phyloP scores from a whole-genome alignment of 139 green algal species.

The Closterium sp. region DNA sequence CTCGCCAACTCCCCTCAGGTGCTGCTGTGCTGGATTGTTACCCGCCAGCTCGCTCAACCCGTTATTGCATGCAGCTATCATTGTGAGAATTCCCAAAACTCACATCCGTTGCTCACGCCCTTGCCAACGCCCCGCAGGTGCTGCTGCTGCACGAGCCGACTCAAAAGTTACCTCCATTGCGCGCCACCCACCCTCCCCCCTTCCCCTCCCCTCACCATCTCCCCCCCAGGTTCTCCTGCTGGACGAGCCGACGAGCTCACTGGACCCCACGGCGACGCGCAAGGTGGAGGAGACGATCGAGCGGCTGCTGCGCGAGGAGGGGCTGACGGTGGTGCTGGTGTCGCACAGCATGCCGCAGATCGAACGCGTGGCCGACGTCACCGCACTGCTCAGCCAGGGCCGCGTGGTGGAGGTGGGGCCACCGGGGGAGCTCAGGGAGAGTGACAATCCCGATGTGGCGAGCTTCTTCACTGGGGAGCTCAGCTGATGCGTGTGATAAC shows the following conservation, averaged over 20 bases:
- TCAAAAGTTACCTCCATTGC: not conserved
- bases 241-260: constrained; percentile 44
- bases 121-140: too few species aligned
- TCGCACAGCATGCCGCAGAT: constrained; percentile 46
- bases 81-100: not conserved
- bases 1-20: constrained; percentile 42
- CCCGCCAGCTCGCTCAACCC: not conserved
- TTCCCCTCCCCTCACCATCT: constrained; percentile 35
- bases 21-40: not conserved
- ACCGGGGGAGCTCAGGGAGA: not conserved
- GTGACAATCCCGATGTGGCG: not conserved
- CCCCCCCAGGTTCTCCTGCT: constrained; percentile 30
- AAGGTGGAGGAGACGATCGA: constrained; percentile 41
- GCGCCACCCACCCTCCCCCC: too few species aligned
- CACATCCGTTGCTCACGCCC: not conserved
- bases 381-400: not conserved
- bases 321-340: constrained; percentile 26
- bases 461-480: constrained; percentile 1
- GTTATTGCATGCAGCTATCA: not conserved
- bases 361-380: constrained; percentile 4
- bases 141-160: too few species aligned
- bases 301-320: constrained; percentile 1
- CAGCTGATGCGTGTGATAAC: not conserved
- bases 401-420: not conserved
- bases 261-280: constrained; percentile 35